phyloP scores from a whole-genome alignment of 495 filamentous ascomycete species.

The Halenospora varia region DNA sequence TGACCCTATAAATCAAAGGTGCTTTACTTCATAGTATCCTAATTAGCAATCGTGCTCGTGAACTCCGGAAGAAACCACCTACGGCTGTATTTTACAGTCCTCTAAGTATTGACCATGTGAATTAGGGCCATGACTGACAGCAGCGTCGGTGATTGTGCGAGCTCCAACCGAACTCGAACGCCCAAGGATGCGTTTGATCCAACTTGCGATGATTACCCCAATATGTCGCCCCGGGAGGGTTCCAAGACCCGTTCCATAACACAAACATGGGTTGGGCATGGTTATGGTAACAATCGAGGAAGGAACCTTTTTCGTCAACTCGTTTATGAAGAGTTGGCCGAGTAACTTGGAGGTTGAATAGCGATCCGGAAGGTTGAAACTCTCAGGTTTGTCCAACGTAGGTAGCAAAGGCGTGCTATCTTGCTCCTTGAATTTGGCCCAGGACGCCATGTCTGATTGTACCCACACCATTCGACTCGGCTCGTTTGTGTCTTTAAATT shows the following conservation, averaged over 20 bases:
- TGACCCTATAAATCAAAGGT: conserved; percentile 23
- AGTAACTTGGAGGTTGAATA: conserved; percentile 40
- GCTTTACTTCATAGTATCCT: background rate
- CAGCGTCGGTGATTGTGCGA: conserved; percentile 34
- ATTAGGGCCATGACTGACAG: conserved; percentile 35
- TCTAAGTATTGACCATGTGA: conserved; percentile 36
- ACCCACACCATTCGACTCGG: conserved; percentile 27
- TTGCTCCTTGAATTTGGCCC: conserved; percentile 10
- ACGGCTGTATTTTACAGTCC: conserved; percentile 38
- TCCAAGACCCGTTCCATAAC: conserved; percentile 37
- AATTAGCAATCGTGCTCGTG: conserved; percentile 10
- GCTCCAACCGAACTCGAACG: conserved; percentile 31
- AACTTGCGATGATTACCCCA: conserved; percentile 4
- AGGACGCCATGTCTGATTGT: conserved; percentile 30
- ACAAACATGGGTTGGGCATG: conserved; percentile 37
- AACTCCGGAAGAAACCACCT: conserved; percentile 24
- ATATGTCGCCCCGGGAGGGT: conserved; percentile 16
- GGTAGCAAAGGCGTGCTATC: background rate
- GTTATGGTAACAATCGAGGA: conserved; percentile 40
- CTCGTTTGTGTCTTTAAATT: conserved; percentile 25
- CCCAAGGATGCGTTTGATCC: conserved; percentile 24
- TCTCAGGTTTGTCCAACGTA: background rate
- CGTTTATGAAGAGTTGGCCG: conserved; percentile 33
- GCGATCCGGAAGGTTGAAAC: conserved; percentile 21
- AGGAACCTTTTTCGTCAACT: conserved; percentile 33